A percentile compares a stretch with the other conserved stretches of the same genome.
Conservation (phyloP, 805 yeast species). For the Candida nanaspora region DNA sequence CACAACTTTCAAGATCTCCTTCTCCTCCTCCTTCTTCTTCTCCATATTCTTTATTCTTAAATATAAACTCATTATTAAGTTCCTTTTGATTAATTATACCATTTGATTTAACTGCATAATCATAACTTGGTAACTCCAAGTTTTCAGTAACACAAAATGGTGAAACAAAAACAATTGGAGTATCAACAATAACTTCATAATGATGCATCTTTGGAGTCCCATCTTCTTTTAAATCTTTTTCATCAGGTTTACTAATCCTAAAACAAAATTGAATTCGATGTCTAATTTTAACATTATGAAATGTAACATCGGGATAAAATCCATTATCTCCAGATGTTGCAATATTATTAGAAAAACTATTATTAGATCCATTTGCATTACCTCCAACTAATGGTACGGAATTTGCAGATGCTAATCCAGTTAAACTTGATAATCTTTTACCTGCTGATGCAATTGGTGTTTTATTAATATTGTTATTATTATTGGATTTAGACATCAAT, state of each 20-base stretch:
- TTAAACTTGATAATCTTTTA: background rate
- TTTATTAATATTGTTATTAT: too few species aligned
- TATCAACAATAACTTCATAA: slow-evolving; percentile 74
- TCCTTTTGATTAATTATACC: too few species aligned
- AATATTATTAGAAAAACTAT: background rate
- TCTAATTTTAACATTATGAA: slow-evolving; percentile 51
- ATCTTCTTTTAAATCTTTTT: slow-evolving; percentile 22
- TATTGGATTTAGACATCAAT: slow-evolving; percentile 6
- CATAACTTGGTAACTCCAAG: slow-evolving; percentile 33
- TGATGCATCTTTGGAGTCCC: slow-evolving; percentile 50
- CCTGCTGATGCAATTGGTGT: too few species aligned
- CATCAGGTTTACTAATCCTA: slow-evolving; percentile 58
- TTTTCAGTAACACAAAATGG: slow-evolving; percentile 26
- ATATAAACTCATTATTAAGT: slow-evolving; percentile 7
- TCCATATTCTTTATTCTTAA: background rate
- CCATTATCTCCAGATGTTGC: slow-evolving; percentile 9
- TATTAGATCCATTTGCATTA: background rate
- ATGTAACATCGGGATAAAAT: slow-evolving; percentile 59
- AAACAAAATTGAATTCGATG: slow-evolving; percentile 69
- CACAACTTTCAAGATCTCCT: too few species aligned
- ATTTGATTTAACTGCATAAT: slow-evolving; percentile 21
- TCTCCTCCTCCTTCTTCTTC: too few species aligned
- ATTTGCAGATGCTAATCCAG: background rate
- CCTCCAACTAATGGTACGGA: background rate
- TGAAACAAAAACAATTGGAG: slow-evolving; percentile 56